phyloP scores from a whole-genome alignment of 2,329 filamentous ascomycete species.

The Beauveria sp. region DNA sequence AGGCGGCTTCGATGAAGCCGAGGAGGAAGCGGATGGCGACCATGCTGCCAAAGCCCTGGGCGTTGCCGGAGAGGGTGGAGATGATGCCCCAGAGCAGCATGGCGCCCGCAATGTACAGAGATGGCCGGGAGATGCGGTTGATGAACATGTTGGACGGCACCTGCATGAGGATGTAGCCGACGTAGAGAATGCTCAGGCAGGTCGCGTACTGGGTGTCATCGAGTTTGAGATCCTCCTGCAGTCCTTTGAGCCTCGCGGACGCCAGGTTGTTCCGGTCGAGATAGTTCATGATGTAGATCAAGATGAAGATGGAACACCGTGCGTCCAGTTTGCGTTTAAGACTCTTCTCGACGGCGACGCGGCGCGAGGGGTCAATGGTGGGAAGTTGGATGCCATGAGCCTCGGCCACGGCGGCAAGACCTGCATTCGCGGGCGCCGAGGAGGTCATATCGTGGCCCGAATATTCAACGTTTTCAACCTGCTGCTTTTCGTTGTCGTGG shows the following conservation, averaged over 20 bases:
- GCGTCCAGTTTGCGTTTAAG: slow-evolving; percentile 65
- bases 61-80: slow-evolving; percentile 48
- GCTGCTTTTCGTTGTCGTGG: slow-evolving; percentile 1
- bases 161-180: slow-evolving; percentile 60
- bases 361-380: slow-evolving; percentile 37
- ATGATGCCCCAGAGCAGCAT: slow-evolving; percentile 56
- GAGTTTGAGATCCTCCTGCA: slow-evolving; percentile 53
- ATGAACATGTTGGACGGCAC: slow-evolving; percentile 51
- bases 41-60: slow-evolving; percentile 45
- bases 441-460: not conserved
- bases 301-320: slow-evolving; percentile 58
- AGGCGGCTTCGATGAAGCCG: slow-evolving; percentile 57
- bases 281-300: slow-evolving; percentile 73
- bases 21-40: slow-evolving; percentile 51
- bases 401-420: not conserved
- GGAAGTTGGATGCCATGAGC: slow-evolving; percentile 4
- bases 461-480: slow-evolving; percentile 9
- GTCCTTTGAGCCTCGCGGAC: slow-evolving; percentile 55
- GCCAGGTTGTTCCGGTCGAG: slow-evolving; percentile 63
- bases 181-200: slow-evolving; percentile 57
- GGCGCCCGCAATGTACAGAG: slow-evolving; percentile 41
- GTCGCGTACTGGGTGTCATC: slow-evolving; percentile 54
- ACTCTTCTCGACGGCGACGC: slow-evolving; percentile 51
- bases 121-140: slow-evolving; percentile 45
- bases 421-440: not conserved